Conservation (phyloP, 345 rosid species). For the Cardamine occulta region DNA sequence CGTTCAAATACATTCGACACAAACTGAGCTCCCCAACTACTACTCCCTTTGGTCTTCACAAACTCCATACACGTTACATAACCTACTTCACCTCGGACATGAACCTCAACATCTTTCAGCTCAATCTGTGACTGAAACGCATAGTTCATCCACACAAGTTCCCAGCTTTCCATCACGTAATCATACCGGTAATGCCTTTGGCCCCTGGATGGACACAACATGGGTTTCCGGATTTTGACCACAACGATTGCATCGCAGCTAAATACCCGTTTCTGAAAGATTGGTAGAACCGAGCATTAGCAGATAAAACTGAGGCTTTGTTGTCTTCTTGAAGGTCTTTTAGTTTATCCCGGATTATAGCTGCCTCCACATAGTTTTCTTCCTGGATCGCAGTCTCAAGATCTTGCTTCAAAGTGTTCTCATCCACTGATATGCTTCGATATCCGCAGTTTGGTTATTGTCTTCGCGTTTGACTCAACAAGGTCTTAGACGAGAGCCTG, state of each 20-base stretch:
- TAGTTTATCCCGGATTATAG: constrained; percentile 76
- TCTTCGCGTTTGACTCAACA: constrained; percentile 64
- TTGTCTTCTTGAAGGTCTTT: constrained; percentile 67
- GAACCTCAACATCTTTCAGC: constrained; percentile 65
- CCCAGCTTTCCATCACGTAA: constrained; percentile 92
- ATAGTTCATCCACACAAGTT: constrained; percentile 84
- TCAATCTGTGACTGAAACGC: constrained; percentile 83
- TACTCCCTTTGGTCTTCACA: constrained; percentile 83
- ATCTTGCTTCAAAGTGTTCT: constrained; percentile 63
- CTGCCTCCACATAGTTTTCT: constrained; percentile 87
- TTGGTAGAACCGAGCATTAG: constrained; percentile 77
- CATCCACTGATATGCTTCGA: constrained; percentile 61
- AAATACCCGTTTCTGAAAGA: constrained; percentile 78
- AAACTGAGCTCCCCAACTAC: constrained; percentile 95
- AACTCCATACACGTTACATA: constrained; percentile 83
- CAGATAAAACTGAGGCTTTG: constrained; percentile 63
- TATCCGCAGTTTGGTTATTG: constrained; percentile 51
- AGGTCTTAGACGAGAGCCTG: constrained; percentile 41
- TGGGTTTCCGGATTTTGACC: constrained; percentile 65
- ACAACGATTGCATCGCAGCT: constrained; percentile 67
- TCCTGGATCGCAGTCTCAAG: constrained; percentile 71
- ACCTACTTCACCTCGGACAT: constrained; percentile 78
- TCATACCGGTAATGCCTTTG: constrained; percentile 74
- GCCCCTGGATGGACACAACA: constrained; percentile 94
- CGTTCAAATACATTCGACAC: constrained; percentile 88